Evolutionary conservation across 2,329 filamentous ascomycete species (phyloP), one percentile per base, ranked within the genome.

Genomic region (Cryphonectria naterciae): DNA sequence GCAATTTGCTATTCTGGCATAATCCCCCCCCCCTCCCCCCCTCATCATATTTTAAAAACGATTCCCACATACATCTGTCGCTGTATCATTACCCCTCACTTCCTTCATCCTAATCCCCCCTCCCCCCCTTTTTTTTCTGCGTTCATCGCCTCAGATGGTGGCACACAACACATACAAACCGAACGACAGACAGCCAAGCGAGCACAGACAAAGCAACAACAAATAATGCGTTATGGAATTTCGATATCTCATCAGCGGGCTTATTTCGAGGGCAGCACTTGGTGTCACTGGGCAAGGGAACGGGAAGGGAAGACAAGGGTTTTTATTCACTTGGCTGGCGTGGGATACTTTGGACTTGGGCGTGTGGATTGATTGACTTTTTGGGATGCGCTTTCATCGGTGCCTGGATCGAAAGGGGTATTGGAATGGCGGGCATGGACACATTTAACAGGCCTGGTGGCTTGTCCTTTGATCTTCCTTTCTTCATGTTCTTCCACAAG

Each of bases 171-270:
- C 46, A 49, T 22, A 49, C 22, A 22, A 65, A 17, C 39, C 46
- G 10, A 62, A 35, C 25, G 54, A 43, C 41, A 37, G 49, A 22
- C 25, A 19, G 41, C 28, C 49, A 60, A 60, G 60, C 46, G 39
- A 70, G 64, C 43, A 70, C 70, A 46, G 32, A 52, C 58, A 49
- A 49, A 54, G 37, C 67, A 52, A 11, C 41, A 35, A 32, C 10
- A 64, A 41, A 49, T 43, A 67, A 49, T 69, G 67, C 64, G 63
- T 72, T 58, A 56, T 54, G 61, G 39, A 49, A 22, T 56, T 37
- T 56, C 19, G 54, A 43, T 35, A 60, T 60, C 25, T 67, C 25
- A 54, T 61, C 41, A 60, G 65, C 60, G 8, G 46, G 43, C 35
- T 60, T n/a, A 61, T 28, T 39, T 22, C n/a, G 37, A 54, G 43